Evolutionary conservation across 495 filamentous ascomycete species (phyloP), one percentile per base, ranked within the genome.

Genomic region (Podospora conica): DNA sequence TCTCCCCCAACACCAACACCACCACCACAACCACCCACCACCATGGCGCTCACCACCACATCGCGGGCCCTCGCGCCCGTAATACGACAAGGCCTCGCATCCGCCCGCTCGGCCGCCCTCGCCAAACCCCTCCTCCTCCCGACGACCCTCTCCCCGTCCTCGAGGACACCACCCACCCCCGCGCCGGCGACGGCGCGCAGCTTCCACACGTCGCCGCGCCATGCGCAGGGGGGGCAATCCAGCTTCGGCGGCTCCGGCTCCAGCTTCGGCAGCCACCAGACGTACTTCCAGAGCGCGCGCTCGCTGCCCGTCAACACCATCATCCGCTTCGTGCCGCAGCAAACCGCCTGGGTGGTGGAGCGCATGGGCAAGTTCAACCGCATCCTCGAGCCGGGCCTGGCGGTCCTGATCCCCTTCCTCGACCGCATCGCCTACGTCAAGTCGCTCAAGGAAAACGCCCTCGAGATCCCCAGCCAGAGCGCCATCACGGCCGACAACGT

Each of bases 401-500:
- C 96, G 7, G 85, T 98, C 69, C 79, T 98, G 67, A 83, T 95
- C 29, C 95, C 95, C 1, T 91, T 98, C 70, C 69, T 98, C 74
- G 95, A 98, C 75, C 91, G 93, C 58, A 97, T 98, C 74, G 90
- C 95, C 68, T 98, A 98, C 75, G 96, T 98, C 65, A 97, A 96
- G 84, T 93, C 89, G 69, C 81, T 98, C 77, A 98, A 98, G 81
- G 95, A 98, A 78, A 86, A 87, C 24, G 95, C 95, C 48, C 90
- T 97, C 70, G 95, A 98, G 81, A 98, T 98, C 66, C 94, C 93
- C 7, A 71, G 88, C 68, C 95, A 98, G 80, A 94, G 89, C 73
- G 95, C 95, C 64, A 98, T 98, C 77, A 98, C 95, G 1, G 93
- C 95, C 57, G 95, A 98, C 79, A 98, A 98, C 76, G 95, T 98